These are phyloP conservation scores for Colletotrichum gloeosporioides DNA, from an alignment of 2,329 filamentous ascomycete species.

Conservation along the genomic window DNA sequence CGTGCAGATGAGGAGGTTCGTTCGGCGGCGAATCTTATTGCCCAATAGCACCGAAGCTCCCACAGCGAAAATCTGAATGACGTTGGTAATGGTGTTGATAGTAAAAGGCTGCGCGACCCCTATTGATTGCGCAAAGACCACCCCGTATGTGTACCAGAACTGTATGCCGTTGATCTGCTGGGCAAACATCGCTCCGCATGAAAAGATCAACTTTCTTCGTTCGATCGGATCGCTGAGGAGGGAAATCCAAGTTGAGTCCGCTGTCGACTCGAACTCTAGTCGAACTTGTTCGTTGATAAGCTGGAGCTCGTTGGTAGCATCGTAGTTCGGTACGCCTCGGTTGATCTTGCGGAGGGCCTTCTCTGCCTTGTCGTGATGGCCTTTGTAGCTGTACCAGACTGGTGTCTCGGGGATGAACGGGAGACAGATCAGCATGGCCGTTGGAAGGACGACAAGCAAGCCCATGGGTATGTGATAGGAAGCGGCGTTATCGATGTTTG, in stretches of 20 bases:
- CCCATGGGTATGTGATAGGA: background rate
- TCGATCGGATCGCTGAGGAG: constrained; percentile 46
- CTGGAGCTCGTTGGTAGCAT: constrained; percentile 27
- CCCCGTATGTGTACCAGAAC: constrained; percentile 46
- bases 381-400: background rate
- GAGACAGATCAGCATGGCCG: background rate
- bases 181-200: constrained; percentile 43
- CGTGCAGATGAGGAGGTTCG: constrained; percentile 38
- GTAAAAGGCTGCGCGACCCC: constrained; percentile 45
- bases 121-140: constrained; percentile 45
- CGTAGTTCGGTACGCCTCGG: constrained; percentile 24
- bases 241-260: constrained; percentile 30
- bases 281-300: background rate
- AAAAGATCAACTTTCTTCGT: constrained; percentile 47
- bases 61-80: constrained; percentile 48
- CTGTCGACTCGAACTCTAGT: background rate
- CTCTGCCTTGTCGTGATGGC: background rate
- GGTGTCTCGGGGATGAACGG: background rate
- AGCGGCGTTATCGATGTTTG: background rate
- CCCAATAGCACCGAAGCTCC: constrained; percentile 40
- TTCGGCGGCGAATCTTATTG: constrained; percentile 44
- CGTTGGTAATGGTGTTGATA: constrained; percentile 45
- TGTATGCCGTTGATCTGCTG: constrained; percentile 51
- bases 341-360: background rate
- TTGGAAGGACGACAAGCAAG: background rate